These are phyloP conservation scores for Phytopythium chamaehyphon DNA, from an alignment of 352 stramenopile genomes.

Conservation along the genomic window DNA sequence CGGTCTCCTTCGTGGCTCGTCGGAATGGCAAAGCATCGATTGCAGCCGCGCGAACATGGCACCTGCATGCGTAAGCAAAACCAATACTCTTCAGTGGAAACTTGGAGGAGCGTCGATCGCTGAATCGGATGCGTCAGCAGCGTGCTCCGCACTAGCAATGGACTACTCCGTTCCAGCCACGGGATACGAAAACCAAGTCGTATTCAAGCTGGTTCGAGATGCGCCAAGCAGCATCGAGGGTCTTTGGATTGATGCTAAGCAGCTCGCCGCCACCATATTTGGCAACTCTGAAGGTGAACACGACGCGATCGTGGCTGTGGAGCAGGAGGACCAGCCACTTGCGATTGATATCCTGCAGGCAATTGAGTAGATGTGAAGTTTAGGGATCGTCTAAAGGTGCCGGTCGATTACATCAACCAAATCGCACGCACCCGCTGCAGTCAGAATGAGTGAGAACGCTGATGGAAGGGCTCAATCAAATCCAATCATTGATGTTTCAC, in stretches of 20 bases:
- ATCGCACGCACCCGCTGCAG: background rate
- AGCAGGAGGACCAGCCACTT: background rate
- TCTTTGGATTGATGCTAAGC: constrained; percentile 47
- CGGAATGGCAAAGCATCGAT: constrained; percentile 54
- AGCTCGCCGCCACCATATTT: constrained; percentile 34
- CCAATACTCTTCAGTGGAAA: constrained; percentile 32
- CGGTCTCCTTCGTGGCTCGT: constrained; percentile 30
- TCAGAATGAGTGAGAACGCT: no score
- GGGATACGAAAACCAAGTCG: constrained; percentile 52
- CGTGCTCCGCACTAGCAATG: constrained; percentile 18
- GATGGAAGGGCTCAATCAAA: no score
- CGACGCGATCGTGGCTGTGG: background rate
- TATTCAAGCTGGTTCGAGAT: constrained; percentile 30
- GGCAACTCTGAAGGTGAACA: background rate
- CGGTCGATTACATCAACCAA: background rate
- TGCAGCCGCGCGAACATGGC: constrained; percentile 40
- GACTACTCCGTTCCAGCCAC: constrained; percentile 41
- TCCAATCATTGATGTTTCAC: no score
- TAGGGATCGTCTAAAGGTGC: background rate
- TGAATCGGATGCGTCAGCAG: constrained; percentile 27
- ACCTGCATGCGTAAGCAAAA: constrained; percentile 28
- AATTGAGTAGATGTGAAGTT: constrained; percentile 1
- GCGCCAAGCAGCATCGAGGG: constrained; percentile 22
- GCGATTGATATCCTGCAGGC: background rate
- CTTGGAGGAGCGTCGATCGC: constrained; percentile 20